A percentile compares a stretch with the other conserved stretches of the same genome.
Evolutionary conservation across 148 eudicot species (phyloP).

Genomic region (Gaultheria prostrata): DNA sequence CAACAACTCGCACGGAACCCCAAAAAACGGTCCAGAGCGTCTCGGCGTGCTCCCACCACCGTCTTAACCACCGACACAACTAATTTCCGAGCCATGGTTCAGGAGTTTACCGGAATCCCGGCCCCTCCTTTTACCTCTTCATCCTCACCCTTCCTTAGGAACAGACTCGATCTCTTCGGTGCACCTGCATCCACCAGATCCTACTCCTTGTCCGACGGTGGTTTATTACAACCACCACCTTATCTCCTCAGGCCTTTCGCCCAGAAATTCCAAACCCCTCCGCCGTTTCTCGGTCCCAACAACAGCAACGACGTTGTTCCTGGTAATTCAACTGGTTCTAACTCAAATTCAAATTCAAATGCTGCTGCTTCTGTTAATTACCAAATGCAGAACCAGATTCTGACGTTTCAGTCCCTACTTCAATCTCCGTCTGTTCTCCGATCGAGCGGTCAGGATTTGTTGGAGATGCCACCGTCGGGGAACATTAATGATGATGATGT

Average conservation of each 20-base stretch:
- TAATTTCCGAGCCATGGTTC: slow-evolving; percentile 95
- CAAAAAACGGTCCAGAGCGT: slow-evolving; percentile 77
- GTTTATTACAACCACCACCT: slow-evolving; percentile 18
- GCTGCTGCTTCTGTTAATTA: slow-evolving; percentile 10
- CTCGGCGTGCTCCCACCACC: slow-evolving; percentile 80
- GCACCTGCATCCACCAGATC: slow-evolving; percentile 33
- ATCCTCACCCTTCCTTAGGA: slow-evolving; percentile 41
- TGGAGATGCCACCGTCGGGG: slow-evolving; percentile 15
- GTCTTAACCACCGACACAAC: slow-evolving; percentile 81
- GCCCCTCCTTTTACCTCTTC: slow-evolving; percentile 49
- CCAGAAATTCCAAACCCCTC: slow-evolving; percentile 41
- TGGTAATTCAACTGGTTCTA: background rate
- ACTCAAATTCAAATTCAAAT: slow-evolving; percentile 14
- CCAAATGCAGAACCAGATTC: slow-evolving; percentile 10
- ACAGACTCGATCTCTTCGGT: slow-evolving; percentile 51
- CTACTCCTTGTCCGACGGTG: slow-evolving; percentile 9
- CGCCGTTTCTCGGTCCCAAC: background rate
- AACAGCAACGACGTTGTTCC: background rate
- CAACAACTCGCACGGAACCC: slow-evolving; percentile 40
- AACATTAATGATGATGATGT: background rate
- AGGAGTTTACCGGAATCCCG: slow-evolving; percentile 88
- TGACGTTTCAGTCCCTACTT: slow-evolving; percentile 6
- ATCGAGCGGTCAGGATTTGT: background rate
- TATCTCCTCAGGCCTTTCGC: slow-evolving; percentile 55
- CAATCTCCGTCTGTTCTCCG: slow-evolving; percentile 5